Evolutionary conservation across 2,329 filamentous ascomycete genomes (phyloP).

Genomic region (Grosmannia huntii): DNA sequence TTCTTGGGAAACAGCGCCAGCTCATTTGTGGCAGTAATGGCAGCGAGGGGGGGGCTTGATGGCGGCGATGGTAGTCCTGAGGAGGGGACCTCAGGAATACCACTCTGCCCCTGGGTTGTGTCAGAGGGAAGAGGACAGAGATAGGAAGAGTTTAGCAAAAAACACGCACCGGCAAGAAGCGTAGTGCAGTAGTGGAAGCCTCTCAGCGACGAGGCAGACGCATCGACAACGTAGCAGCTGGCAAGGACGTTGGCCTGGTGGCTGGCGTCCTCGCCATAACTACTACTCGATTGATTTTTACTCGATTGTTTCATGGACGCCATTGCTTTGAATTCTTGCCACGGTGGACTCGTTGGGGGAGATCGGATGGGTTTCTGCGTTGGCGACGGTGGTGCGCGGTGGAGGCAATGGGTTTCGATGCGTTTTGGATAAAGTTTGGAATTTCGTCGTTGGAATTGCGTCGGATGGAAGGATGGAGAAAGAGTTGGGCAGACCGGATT

Average conservation of each 20-base stretch:
- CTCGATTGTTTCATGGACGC: constrained; percentile 59
- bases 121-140: neutral
- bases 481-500: neutral
- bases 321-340: constrained; percentile 31
- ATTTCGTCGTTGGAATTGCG: neutral
- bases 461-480: neutral
- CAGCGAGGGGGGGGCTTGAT: constrained; percentile 80
- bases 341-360: constrained; percentile 5
- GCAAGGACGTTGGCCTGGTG: constrained; percentile 67
- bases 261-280: constrained; percentile 56
- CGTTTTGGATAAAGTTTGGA: neutral
- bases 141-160: neutral
- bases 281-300: constrained; percentile 63
- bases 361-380: neutral
- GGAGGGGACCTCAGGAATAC: constrained; percentile 86
- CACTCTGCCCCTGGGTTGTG: constrained; percentile 58
- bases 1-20: constrained; percentile 49
- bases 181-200: constrained; percentile 96
- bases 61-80: constrained; percentile 75
- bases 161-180: constrained; percentile 57
- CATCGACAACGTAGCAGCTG: constrained; percentile 79
- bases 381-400: neutral
- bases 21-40: constrained; percentile 55
- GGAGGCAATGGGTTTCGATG: neutral
- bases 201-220: constrained; percentile 51